Evolutionary conservation across 371 early-diverging fungal genomes (phyloP).

Genomic region (Mortierella sp.): DNA sequence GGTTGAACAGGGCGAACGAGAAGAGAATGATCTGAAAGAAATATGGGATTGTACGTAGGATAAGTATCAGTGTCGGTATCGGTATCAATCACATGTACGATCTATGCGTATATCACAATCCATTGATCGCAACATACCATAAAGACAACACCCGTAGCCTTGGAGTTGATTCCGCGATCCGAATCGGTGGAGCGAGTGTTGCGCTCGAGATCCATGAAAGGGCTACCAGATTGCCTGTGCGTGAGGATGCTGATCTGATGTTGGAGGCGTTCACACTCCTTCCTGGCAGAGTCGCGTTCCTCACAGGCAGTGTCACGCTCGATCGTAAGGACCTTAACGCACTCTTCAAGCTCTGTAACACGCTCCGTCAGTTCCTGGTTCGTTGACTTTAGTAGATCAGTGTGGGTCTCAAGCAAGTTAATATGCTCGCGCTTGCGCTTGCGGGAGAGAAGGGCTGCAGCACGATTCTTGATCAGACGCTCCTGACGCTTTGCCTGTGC

Average conservation of each 20-base stretch:
- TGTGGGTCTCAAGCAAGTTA: slow-evolving; percentile 76
- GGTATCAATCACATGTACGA: neutral
- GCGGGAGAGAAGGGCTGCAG: slow-evolving; percentile 87
- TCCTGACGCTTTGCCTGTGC: slow-evolving; percentile 79
- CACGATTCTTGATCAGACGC: slow-evolving; percentile 91
- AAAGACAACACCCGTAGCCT: slow-evolving; percentile 71
- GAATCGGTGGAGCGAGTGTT: slow-evolving; percentile 33
- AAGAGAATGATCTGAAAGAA: slow-evolving; percentile 66
- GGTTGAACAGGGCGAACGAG: slow-evolving; percentile 69
- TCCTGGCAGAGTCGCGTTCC: slow-evolving; percentile 53
- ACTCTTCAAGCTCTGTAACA: slow-evolving; percentile 69
- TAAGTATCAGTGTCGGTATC: slow-evolving; percentile 5
- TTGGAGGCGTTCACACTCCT: slow-evolving; percentile 52
- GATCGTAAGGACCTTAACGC: slow-evolving; percentile 51
- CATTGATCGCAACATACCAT: slow-evolving; percentile 61
- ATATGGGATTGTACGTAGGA: neutral
- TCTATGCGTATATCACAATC: neutral
- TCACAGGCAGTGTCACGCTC: slow-evolving; percentile 55
- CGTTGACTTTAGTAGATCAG: slow-evolving; percentile 66
- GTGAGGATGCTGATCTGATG: slow-evolving; percentile 39
- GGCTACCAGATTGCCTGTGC: slow-evolving; percentile 18
- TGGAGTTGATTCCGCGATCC: slow-evolving; percentile 52
- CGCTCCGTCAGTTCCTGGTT: slow-evolving; percentile 68
- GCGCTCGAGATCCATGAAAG: slow-evolving; percentile 48
- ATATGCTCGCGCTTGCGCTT: slow-evolving; percentile 91